These are phyloP conservation scores for Phycomyces nitens DNA, from an alignment of 192 early-diverging fungal species.

Conservation along the genomic window DNA sequence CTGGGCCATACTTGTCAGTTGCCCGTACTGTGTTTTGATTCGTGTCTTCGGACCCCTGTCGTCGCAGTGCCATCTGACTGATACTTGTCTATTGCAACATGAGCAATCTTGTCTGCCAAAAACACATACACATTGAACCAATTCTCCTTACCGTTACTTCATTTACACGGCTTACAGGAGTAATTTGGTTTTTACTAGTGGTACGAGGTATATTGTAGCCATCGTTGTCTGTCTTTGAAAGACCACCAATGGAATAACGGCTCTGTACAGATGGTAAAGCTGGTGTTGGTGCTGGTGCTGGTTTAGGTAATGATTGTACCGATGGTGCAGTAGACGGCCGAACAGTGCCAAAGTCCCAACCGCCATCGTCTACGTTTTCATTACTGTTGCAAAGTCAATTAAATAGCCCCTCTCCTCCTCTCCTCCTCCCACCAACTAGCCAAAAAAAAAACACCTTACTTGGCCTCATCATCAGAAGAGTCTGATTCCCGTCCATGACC, in stretches of 20 bases:
- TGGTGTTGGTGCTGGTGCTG: constrained; percentile 1
- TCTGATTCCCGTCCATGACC: constrained; percentile 48
- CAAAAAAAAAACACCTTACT: constrained; percentile 23
- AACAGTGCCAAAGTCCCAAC: constrained; percentile 58
- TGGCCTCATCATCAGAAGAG: constrained; percentile 44
- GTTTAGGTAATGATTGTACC: background rate
- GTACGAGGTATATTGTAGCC: constrained; percentile 5
- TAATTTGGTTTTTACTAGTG: constrained; percentile 19
- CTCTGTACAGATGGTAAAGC: constrained; percentile 1
- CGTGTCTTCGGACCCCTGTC: constrained; percentile 19
- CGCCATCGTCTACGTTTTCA: constrained; percentile 39
- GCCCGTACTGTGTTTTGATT: constrained; percentile 29
- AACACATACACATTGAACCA: background rate
- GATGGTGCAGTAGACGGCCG: constrained; percentile 26
- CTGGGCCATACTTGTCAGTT: constrained; percentile 21
- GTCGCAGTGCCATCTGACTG: constrained; percentile 16
- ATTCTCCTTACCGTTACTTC: constrained; percentile 24
- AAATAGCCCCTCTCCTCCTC: too few relatives aligned
- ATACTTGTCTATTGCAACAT: constrained; percentile 11
- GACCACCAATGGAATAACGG: constrained; percentile 17
- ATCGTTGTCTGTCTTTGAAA: background rate
- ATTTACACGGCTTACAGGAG: constrained; percentile 12
- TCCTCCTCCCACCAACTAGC: background rate
- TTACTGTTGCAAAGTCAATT: constrained; percentile 18
- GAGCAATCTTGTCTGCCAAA: background rate